Conservation (phyloP, 225 moss, liverwort and hornwort genomes). For the Anthoceros angustus region DNA sequence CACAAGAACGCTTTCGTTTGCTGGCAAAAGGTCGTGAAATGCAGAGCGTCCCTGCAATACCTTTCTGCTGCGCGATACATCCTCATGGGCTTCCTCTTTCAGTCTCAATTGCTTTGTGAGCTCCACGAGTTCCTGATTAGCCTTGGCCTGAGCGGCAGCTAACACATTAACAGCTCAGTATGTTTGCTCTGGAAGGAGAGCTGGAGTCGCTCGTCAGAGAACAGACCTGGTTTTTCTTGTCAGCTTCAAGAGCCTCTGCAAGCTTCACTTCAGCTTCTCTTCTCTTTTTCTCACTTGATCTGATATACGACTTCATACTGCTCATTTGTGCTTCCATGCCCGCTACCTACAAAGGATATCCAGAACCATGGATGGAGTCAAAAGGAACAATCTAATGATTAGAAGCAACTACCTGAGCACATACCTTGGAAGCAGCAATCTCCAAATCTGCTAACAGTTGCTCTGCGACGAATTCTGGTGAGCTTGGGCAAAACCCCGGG, state of each 20-base stretch:
- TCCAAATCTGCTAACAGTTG: not conserved
- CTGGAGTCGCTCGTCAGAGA: not conserved
- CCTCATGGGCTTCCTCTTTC: not conserved
- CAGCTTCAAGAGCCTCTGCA: not conserved
- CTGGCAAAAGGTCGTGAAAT: not conserved
- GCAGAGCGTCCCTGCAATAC: not conserved
- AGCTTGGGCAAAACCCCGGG: not conserved
- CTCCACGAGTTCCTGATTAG: not conserved
- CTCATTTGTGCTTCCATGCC: not conserved
- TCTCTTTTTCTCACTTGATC: not conserved
- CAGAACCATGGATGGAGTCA: no score
- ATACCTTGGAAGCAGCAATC: not conserved
- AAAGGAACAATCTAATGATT: no score
- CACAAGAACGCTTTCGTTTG: not conserved
- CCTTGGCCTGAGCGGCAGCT: not conserved
- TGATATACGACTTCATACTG: not conserved
- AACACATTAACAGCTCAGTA: not conserved
- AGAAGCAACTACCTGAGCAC: no score
- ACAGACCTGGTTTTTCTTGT: not conserved
- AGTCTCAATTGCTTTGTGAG: not conserved
- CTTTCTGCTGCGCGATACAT: not conserved
- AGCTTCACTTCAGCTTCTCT: not conserved
- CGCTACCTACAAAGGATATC: not conserved
- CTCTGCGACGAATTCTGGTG: not conserved
- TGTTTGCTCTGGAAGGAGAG: not conserved